These are phyloP conservation scores for Retiboletus flavoniger DNA, from an alignment of 1,284 basidiomycete genomes.

Conservation along the genomic window DNA sequence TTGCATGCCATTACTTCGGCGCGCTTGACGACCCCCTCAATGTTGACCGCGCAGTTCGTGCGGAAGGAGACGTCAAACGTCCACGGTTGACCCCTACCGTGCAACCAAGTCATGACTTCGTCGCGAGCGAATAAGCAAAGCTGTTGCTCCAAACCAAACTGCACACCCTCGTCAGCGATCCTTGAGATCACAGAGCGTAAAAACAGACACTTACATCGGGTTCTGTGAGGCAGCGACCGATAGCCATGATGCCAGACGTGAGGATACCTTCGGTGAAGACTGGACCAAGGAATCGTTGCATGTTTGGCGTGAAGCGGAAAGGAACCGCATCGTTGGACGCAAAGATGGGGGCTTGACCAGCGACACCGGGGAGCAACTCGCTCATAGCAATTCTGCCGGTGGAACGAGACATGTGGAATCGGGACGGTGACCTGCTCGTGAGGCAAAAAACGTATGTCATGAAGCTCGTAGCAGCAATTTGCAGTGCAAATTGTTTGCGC, in stretches of 20 bases:
- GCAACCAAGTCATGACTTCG: conserved; percentile 81
- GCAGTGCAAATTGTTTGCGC: conserved; percentile 94
- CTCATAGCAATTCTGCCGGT: conserved; percentile 90
- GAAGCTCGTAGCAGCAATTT: conserved; percentile 88
- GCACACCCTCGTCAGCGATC: conserved; percentile 3
- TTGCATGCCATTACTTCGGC: conserved; percentile 87
- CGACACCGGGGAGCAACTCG: conserved; percentile 78
- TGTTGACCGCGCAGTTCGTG: conserved; percentile 68
- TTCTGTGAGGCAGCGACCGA: conserved; percentile 87
- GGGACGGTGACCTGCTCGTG: conserved; percentile 78
- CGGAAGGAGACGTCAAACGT: conserved; percentile 64
- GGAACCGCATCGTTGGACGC: conserved; percentile 85
- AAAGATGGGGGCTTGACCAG: conserved; percentile 61
- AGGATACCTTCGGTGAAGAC: conserved; percentile 90
- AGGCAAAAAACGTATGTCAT: conserved; percentile 90
- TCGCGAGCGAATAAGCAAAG: conserved; percentile 90
- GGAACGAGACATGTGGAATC: conserved; percentile 88
- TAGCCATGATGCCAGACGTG: conserved; percentile 85
- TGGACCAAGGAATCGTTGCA: conserved; percentile 91
- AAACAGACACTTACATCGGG: conserved; percentile 69
- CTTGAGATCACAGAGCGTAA: background rate
- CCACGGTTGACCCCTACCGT: conserved; percentile 49
- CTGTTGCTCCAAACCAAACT: conserved; percentile 89
- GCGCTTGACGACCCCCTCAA: conserved; percentile 80
- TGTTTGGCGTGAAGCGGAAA: conserved; percentile 96